These are phyloP conservation scores for Pezicula radicicola DNA, from an alignment of 2,329 filamentous ascomycete genomes.

Conservation along the genomic window DNA sequence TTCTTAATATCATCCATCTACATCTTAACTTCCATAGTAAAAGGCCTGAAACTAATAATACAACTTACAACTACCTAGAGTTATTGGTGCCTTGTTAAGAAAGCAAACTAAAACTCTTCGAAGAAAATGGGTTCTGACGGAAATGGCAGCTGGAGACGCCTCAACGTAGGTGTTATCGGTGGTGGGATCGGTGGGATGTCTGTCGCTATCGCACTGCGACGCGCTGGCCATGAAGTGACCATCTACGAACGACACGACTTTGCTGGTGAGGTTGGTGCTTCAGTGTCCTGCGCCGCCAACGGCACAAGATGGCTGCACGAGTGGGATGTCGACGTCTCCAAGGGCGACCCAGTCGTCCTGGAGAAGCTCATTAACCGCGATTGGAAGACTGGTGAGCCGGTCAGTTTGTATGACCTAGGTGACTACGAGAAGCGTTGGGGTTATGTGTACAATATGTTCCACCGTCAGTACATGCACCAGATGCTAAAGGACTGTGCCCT, in stretches of 20 bases:
- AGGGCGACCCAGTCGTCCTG: slow-evolving; percentile 61
- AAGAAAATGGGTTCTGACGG: neutral
- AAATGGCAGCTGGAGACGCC: slow-evolving; percentile 31
- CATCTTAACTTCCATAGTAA: neutral
- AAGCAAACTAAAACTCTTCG: too few species aligned
- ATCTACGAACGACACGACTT: slow-evolving; percentile 64
- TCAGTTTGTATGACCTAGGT: slow-evolving; percentile 58
- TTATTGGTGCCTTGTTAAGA: too few species aligned
- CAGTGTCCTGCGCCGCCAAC: slow-evolving; percentile 64
- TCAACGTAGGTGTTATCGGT: slow-evolving; percentile 44
- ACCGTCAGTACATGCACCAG: slow-evolving; percentile 62
- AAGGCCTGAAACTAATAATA: neutral
- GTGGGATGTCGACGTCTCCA: slow-evolving; percentile 60
- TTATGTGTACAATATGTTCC: slow-evolving; percentile 63
- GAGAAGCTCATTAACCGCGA: slow-evolving; percentile 65
- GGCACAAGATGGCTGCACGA: slow-evolving; percentile 66
- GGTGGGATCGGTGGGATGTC: slow-evolving; percentile 45
- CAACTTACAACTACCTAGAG: neutral
- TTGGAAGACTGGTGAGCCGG: slow-evolving; percentile 64
- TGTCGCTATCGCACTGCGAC: slow-evolving; percentile 44
- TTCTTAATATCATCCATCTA: too few species aligned
- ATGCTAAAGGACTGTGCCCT: slow-evolving; percentile 61
- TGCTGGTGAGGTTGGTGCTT: slow-evolving; percentile 62
- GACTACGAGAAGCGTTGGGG: slow-evolving; percentile 54
- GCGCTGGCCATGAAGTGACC: slow-evolving; percentile 49